Percentiles rank a stretch among this genome's conserved stretches.
Evolutionary conservation across 805 yeast species (phyloP).

Genomic region (Nakazawaea sp.): DNA sequence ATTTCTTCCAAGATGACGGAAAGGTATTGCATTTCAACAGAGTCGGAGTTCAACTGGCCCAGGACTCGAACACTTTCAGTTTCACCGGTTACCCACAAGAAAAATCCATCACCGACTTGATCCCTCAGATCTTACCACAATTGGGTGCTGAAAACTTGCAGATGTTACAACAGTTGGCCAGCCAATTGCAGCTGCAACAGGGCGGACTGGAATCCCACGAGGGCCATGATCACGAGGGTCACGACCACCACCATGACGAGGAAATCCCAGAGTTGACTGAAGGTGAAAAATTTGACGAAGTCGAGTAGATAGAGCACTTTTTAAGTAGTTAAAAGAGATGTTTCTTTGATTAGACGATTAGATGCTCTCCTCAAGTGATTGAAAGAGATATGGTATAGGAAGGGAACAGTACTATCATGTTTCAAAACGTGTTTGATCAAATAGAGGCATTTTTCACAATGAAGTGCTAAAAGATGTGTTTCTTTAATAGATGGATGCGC

Average conservation of each 20-base stretch:
- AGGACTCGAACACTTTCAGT: slow-evolving; percentile 85
- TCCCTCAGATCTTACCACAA: slow-evolving; percentile 93
- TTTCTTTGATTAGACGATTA: no score
- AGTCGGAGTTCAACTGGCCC: slow-evolving; percentile 93
- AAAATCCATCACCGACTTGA: slow-evolving; percentile 84
- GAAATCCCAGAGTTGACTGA: slow-evolving; percentile 78
- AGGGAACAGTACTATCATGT: no score
- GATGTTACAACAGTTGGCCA: slow-evolving; percentile 83
- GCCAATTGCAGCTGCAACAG: slow-evolving; percentile 63
- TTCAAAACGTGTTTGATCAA: no score
- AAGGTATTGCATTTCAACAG: slow-evolving; percentile 92
- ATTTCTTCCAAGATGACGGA: slow-evolving; percentile 96
- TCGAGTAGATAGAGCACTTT: no score
- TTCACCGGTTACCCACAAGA: slow-evolving; percentile 94
- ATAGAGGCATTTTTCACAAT: no score
- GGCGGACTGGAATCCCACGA: slow-evolving; percentile 25
- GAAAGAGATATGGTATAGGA: no score
- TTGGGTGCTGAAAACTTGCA: slow-evolving; percentile 93
- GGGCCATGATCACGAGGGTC: slow-evolving; percentile 38
- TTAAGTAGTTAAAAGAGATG: no score
- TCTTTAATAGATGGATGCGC: no score
- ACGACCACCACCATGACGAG: slow-evolving; percentile 45
- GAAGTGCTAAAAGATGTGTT: no score
- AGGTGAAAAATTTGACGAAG: slow-evolving; percentile 80
- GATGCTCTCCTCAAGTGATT: no score